Percentiles rank a stretch among this genome's conserved stretches.
Evolutionary conservation across 768 basidiomycete species (phyloP).

Genomic region (Leccinum barrowsii): DNA sequence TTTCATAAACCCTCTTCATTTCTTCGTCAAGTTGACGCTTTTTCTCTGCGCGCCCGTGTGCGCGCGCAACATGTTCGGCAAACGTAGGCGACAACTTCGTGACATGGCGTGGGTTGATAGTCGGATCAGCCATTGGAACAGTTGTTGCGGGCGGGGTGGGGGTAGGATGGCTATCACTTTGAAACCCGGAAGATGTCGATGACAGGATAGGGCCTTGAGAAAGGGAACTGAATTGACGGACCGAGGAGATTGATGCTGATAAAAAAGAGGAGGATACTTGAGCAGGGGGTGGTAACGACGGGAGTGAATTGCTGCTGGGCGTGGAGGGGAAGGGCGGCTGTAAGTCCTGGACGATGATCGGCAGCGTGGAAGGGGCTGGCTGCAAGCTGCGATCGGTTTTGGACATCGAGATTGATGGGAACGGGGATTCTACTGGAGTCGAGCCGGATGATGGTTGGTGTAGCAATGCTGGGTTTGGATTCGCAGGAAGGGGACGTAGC

Average conservation of each 20-base stretch:
- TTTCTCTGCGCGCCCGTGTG: neutral
- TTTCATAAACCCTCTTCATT: neutral
- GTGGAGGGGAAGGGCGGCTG: neutral
- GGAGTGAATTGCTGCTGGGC: neutral
- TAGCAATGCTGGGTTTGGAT: neutral
- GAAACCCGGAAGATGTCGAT: neutral
- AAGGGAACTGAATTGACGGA: neutral
- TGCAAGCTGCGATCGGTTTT: neutral
- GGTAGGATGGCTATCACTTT: neutral
- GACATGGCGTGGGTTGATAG: neutral
- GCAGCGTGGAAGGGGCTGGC: neutral
- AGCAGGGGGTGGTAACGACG: neutral
- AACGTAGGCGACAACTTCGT: neutral
- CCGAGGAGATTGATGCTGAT: neutral
- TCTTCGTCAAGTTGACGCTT: neutral
- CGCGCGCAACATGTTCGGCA: neutral
- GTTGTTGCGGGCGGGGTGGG: neutral
- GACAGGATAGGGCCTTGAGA: neutral
- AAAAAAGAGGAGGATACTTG: neutral
- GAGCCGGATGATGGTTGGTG: neutral
- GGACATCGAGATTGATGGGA: neutral
- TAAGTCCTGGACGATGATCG: neutral
- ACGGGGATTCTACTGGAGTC: neutral
- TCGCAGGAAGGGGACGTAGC: neutral
- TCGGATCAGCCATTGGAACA: neutral